Conservation (phyloP, 805 yeast species). For the Suhomyces pyralidae region DNA sequence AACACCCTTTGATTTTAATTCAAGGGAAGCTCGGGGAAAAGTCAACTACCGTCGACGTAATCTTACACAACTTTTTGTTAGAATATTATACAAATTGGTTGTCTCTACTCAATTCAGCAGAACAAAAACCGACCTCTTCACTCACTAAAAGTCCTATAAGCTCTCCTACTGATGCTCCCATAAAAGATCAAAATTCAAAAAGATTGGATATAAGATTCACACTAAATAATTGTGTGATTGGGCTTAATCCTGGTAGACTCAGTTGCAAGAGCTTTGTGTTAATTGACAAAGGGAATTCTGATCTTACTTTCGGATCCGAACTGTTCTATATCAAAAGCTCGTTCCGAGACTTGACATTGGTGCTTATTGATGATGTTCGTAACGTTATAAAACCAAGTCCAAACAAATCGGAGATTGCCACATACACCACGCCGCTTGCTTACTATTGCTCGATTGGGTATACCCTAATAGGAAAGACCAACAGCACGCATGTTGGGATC, state of each 20-base stretch:
- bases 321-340: conserved; percentile 41
- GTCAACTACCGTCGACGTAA: conserved; percentile 37
- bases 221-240: conserved; percentile 55
- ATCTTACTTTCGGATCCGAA: conserved; percentile 34
- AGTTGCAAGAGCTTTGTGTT: conserved; percentile 51
- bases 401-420: not conserved
- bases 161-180: not conserved
- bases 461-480: conserved; percentile 48
- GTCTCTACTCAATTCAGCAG: not conserved
- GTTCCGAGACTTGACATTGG: conserved; percentile 46
- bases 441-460: conserved; percentile 49
- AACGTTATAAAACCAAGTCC: not conserved
- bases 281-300: conserved; percentile 53
- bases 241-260: conserved; percentile 61
- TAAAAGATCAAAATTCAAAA: not conserved
- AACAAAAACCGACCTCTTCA: not conserved
- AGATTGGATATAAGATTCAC: conserved; percentile 30
- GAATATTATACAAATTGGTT: conserved; percentile 62
- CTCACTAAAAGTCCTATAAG: not conserved
- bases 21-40: conserved; percentile 20
- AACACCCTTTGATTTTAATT: conserved; percentile 24
- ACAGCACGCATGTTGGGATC: conserved; percentile 35
- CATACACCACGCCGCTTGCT: conserved; percentile 30
- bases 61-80: conserved; percentile 45
- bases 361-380: conserved; percentile 61